Evolutionary conservation across 1,284 basidiomycete genomes (phyloP), one percentile per base, ranked within the genome.

Genomic region (Ganoderma meredithae): DNA sequence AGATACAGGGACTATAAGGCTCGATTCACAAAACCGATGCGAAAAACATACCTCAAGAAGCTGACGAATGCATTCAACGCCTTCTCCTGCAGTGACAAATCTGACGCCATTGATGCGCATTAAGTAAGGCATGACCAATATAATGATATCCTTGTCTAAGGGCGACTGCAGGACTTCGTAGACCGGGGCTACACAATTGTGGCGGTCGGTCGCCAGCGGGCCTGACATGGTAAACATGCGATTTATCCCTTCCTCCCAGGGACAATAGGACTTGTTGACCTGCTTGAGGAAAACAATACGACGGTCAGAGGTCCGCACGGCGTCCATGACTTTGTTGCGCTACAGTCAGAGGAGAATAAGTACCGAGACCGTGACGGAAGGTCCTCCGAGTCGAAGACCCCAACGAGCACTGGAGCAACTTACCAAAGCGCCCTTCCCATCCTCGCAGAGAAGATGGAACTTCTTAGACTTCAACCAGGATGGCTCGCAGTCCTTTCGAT

Each of bases 81-180:
- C 75, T 64, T 81, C 80, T 3, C 76, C 76, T 9, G 74, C 59
- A 1, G 75, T 75, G 3, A 62, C 62, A 58, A 81, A 76, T 0
- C 19, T 59, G 9, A 77, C 76, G 10, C 71, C 36, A n/a, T 74
- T 31, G 43, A 70, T 74, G 0, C 49, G 62, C 5, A 76, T 71
- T 1, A 80, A 69, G 3, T 74, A 56, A 0, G 79, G 74, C 70
- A 79, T 74, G 22, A 81, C 77, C 4, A 80, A 33, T n/a, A 79
- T 68, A 0, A 47, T 36, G 5, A 63, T 41, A n/a, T 66, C 64
- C 0, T 73, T 52, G 47, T 72, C 71, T 1, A 75, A 47, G 0
- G 71, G 73, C 4, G 70, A 65, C 6, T 73, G 36, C 0, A 80
- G 65, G 0, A 70, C 56, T 1, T 78, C 77, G 33, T 79, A 64